phyloP scores from a whole-genome alignment of 2,329 filamentous ascomycete species.

The Shiraia bambusicola region DNA sequence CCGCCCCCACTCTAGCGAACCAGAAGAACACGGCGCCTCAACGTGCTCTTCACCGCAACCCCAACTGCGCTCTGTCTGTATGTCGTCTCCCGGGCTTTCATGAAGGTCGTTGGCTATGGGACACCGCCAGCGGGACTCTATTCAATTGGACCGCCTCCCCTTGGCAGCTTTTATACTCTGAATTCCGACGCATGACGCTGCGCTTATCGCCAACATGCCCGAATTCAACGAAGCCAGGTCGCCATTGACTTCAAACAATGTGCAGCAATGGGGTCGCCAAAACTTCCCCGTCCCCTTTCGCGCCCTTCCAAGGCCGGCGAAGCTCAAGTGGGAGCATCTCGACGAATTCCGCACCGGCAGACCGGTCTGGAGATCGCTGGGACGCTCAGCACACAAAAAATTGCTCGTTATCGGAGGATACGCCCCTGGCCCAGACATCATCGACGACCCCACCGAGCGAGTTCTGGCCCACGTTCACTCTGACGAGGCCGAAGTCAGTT shows the following conservation, averaged over 20 bases:
- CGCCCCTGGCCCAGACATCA: slow-evolving; percentile 26
- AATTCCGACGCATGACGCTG: slow-evolving; percentile 5
- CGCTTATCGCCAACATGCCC: slow-evolving; percentile 18
- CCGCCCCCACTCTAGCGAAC: slow-evolving; percentile 3
- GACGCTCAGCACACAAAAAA: slow-evolving; percentile 31
- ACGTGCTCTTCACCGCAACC: slow-evolving; percentile 5
- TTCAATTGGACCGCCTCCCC: slow-evolving; percentile 4
- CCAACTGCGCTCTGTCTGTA: slow-evolving; percentile 1
- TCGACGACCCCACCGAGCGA: slow-evolving; percentile 23
- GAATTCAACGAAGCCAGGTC: slow-evolving; percentile 30
- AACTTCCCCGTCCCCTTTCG: slow-evolving; percentile 24
- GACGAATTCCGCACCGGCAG: slow-evolving; percentile 29
- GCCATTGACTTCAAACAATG: slow-evolving; percentile 26
- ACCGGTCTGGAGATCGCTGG: slow-evolving; percentile 26
- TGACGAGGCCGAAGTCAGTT: slow-evolving; percentile 31
- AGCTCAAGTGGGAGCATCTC: slow-evolving; percentile 26
- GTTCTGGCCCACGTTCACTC: slow-evolving; percentile 32
- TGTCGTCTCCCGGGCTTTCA: slow-evolving; percentile 3
- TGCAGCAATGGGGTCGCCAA: slow-evolving; percentile 25
- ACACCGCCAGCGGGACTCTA: slow-evolving; percentile 1
- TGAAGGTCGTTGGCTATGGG: slow-evolving; percentile 5
- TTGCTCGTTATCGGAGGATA: slow-evolving; percentile 33
- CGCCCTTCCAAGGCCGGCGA: slow-evolving; percentile 19
- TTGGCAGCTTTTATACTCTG: slow-evolving; percentile 1
- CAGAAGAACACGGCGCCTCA: slow-evolving; percentile 7